These are phyloP conservation scores for Rhodotorula mucilaginosa DNA, from an alignment of 1,284 basidiomycete genomes.

Conservation along the genomic window DNA sequence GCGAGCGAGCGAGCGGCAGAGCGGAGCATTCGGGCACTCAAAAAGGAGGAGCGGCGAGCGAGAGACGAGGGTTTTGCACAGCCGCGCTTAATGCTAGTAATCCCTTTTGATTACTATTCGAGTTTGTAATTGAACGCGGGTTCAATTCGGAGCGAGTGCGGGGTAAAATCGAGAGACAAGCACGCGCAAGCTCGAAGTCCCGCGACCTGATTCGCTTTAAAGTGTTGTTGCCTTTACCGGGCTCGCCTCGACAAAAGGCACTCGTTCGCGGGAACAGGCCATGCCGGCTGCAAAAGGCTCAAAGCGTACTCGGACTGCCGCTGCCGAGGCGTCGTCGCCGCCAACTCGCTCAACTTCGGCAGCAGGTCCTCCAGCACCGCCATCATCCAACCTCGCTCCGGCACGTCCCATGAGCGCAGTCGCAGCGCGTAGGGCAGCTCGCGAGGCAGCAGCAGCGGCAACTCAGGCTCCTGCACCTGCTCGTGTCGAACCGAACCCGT, in stretches of 20 bases:
- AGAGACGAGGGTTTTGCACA: background rate
- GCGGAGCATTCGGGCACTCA: background rate
- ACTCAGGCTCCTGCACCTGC: too few species aligned
- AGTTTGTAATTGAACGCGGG: background rate
- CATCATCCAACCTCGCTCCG: background rate
- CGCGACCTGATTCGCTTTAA: too few species aligned
- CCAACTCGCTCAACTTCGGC: background rate
- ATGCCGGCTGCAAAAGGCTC: constrained; percentile 1
- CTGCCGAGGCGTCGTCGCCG: background rate
- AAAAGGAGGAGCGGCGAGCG: background rate
- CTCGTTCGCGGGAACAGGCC: background rate
- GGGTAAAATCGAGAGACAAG: background rate
- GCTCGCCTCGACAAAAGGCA: background rate
- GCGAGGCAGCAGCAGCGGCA: background rate
- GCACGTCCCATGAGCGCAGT: background rate
- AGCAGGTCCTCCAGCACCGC: background rate
- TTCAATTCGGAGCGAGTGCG: background rate
- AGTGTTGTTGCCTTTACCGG: background rate
- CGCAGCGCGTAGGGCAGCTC: constrained; percentile 32
- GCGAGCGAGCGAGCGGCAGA: constrained; percentile 3
- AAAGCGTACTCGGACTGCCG: constrained; percentile 3
- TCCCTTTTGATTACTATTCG: too few species aligned
- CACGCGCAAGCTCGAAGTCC: background rate
- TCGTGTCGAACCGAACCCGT: background rate
- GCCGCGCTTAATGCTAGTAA: background rate